Percentiles rank a stretch among this genome's conserved stretches.
Conservation (phyloP, 768 basidiomycete species). For the Tricholoma sp. region DNA sequence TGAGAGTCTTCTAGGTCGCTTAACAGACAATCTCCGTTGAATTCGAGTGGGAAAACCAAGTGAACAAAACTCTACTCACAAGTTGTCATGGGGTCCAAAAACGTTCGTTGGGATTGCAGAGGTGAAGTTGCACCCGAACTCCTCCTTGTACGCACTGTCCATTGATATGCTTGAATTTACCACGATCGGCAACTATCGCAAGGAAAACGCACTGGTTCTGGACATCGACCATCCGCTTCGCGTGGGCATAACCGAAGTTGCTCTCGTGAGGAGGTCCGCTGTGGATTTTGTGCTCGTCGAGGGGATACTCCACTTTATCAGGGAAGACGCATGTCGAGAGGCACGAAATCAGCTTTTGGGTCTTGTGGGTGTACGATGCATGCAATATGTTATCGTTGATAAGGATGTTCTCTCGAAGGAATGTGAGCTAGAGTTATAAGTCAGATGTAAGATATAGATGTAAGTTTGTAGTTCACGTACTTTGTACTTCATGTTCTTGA, state of each 20-base stretch:
- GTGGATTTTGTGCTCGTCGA: constrained; percentile 92
- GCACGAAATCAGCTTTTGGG: constrained; percentile 85
- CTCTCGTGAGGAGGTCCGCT: constrained; percentile 87
- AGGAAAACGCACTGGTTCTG: constrained; percentile 73
- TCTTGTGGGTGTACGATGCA: constrained; percentile 57
- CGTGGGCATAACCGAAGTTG: constrained; percentile 96
- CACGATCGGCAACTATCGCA: not conserved
- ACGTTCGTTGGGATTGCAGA: constrained; percentile 97
- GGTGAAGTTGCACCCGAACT: constrained; percentile 92
- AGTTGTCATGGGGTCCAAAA: constrained; percentile 96
- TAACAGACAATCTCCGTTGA: constrained; percentile 7
- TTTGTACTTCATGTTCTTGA: constrained; percentile 95
- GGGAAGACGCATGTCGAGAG: constrained; percentile 98
- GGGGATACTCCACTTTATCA: constrained; percentile 89
- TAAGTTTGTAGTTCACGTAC: constrained; percentile 27
- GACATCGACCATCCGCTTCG: constrained; percentile 93
- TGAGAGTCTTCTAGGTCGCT: constrained; percentile 89
- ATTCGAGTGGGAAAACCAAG: not conserved
- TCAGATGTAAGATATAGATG: not conserved
- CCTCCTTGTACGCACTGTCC: constrained; percentile 87
- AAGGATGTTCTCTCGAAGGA: constrained; percentile 89
- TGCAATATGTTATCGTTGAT: constrained; percentile 96
- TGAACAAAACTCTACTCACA: constrained; percentile 38
- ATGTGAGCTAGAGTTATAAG: constrained; percentile 55
- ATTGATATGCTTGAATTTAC: not conserved